These are phyloP conservation scores for Kwoniella sp. DNA, from an alignment of 768 basidiomycete genomes.

Conservation along the genomic window DNA sequence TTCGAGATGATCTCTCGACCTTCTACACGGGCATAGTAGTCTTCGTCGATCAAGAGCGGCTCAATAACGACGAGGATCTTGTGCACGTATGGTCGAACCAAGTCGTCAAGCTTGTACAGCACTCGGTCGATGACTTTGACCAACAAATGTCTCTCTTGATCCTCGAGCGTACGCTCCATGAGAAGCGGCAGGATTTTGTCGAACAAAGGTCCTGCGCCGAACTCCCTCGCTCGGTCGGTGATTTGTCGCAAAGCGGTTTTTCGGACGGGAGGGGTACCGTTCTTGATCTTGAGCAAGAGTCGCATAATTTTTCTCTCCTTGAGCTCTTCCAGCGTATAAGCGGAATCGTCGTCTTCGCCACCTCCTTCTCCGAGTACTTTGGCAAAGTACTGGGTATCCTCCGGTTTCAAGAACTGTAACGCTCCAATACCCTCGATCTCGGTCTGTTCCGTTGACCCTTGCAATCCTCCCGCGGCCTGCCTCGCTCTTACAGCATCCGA, in stretches of 20 bases:
- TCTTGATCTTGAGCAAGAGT: constrained; percentile 95
- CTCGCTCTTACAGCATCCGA: constrained; percentile 78
- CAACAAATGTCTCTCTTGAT: constrained; percentile 95
- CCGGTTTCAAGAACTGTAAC: constrained; percentile 95
- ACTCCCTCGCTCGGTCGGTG: constrained; percentile 98
- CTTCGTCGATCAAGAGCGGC: constrained; percentile 96
- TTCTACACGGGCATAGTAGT: constrained; percentile 79
- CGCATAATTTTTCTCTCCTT: constrained; percentile 99
- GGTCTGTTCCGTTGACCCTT: constrained; percentile 80
- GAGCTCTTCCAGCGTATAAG: constrained; percentile 92
- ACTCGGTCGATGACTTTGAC: constrained; percentile 99
- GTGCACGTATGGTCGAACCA: constrained; percentile 98
- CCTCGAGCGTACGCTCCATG: constrained; percentile 82
- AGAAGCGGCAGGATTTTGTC: constrained; percentile 97
- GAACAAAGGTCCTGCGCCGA: constrained; percentile 95
- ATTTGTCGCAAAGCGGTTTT: constrained; percentile 98
- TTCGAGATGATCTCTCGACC: constrained; percentile 99
- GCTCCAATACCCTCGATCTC: constrained; percentile 98
- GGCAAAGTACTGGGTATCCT: constrained; percentile 96
- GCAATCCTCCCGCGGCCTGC: constrained; percentile 84
- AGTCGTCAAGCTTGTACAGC: constrained; percentile 96
- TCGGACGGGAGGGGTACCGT: constrained; percentile 95
- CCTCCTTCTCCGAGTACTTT: constrained; percentile 66
- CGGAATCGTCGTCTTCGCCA: constrained; percentile 82
- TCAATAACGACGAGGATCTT: constrained; percentile 99